A percentile compares a stretch with the other conserved stretches of the same genome.
Conservation (phyloP, 805 yeast species). For the Candida saitoana region DNA sequence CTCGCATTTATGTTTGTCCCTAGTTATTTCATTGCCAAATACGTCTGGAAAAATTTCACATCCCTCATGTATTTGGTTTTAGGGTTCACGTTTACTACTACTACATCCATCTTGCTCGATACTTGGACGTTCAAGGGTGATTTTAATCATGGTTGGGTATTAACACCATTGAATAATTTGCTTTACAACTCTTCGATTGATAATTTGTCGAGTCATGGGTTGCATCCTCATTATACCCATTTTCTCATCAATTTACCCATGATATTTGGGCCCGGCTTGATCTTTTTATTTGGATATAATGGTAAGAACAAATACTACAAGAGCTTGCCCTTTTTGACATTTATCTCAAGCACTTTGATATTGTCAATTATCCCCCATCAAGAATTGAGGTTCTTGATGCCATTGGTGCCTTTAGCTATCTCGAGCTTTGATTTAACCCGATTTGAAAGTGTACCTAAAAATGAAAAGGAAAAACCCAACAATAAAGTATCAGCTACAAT, state of each 20-base stretch:
- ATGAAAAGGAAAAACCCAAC: constrained; percentile 1
- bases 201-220: constrained; percentile 75
- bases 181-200: constrained; percentile 56
- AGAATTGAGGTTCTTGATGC: constrained; percentile 83
- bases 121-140: constrained; percentile 37
- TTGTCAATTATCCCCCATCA: constrained; percentile 85
- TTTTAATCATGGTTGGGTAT: constrained; percentile 22
- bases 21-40: constrained; percentile 40
- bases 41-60: constrained; percentile 27
- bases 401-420: constrained; percentile 68
- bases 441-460: constrained; percentile 2
- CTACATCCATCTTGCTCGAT: constrained; percentile 48
- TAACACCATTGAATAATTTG: constrained; percentile 77
- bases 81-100: constrained; percentile 34
- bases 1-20: constrained; percentile 73
- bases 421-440: constrained; percentile 48
- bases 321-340: constrained; percentile 56
- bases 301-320: constrained; percentile 37
- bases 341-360: constrained; percentile 55
- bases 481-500: constrained; percentile 6
- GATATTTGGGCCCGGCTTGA: constrained; percentile 69
- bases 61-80: constrained; percentile 25
- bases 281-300: constrained; percentile 37
- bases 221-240: constrained; percentile 78
- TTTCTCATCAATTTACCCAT: constrained; percentile 72